Evolutionary conservation across 495 filamentous ascomycete genomes (phyloP).

Genomic region (Terfezia claveryi): DNA sequence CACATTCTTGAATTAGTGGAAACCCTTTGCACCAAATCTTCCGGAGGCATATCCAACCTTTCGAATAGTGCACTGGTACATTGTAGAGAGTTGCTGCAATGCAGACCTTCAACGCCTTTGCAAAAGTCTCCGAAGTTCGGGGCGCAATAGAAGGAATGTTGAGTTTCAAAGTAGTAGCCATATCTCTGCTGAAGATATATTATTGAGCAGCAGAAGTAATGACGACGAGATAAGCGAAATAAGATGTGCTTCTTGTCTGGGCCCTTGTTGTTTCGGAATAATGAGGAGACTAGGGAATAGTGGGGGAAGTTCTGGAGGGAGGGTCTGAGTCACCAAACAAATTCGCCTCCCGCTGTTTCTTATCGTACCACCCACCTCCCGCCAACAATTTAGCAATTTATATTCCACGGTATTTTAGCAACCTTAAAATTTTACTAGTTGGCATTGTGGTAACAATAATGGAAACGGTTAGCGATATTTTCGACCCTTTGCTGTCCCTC

Average conservation of each 20-base stretch:
- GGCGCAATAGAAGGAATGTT: slow-evolving; percentile 17
- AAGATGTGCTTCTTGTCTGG: background rate
- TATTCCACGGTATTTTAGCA: too few relatives aligned
- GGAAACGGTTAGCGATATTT: slow-evolving; percentile 6
- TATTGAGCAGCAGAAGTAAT: too few relatives aligned
- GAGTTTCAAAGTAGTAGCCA: slow-evolving; percentile 9
- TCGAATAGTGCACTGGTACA: slow-evolving; percentile 12
- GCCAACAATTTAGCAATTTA: too few relatives aligned
- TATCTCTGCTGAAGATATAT: background rate
- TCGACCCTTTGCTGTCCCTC: slow-evolving; percentile 14
- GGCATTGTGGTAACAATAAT: background rate
- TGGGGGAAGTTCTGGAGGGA: too few relatives aligned
- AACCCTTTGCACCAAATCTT: background rate
- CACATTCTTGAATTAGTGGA: background rate
- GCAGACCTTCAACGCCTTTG: slow-evolving; percentile 16
- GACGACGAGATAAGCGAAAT: background rate
- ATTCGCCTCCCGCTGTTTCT: too few relatives aligned
- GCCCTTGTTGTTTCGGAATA: background rate
- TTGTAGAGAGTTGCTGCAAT: slow-evolving; percentile 15
- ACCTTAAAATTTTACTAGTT: background rate
- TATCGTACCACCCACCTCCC: too few relatives aligned
- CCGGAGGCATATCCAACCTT: slow-evolving; percentile 8
- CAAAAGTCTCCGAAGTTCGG: slow-evolving; percentile 12
- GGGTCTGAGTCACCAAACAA: too few relatives aligned
- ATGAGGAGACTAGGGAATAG: too few relatives aligned